Percentiles rank a stretch among this genome's conserved stretches.
phyloP scores from a whole-genome alignment of 140 eudicot genomes.

The Oenanthe javanica region DNA sequence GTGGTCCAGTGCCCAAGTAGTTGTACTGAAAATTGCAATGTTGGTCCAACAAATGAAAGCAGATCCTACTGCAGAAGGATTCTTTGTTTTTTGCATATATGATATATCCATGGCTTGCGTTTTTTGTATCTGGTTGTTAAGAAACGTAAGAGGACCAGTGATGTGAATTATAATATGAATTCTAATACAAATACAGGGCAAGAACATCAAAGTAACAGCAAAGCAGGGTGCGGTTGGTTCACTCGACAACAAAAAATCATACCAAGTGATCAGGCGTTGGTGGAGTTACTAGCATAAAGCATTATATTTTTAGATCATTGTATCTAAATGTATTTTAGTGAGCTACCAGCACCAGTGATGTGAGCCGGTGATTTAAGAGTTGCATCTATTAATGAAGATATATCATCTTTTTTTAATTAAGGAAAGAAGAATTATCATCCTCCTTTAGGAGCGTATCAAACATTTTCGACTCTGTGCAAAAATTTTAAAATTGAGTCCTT shows the following conservation, averaged over 20 bases:
- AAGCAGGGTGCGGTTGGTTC: neutral
- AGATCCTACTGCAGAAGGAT: neutral
- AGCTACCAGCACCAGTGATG: neutral
- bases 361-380: neutral
- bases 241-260: neutral
- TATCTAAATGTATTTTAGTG: neutral
- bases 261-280: neutral
- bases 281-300: neutral
- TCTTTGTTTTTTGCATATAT: neutral
- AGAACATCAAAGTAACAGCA: neutral
- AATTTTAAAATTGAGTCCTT: no score
- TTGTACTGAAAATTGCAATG: constrained; percentile 12
- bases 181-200: neutral
- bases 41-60: constrained; percentile 19
- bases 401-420: no score
- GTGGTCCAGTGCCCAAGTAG: constrained; percentile 21
- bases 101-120: neutral
- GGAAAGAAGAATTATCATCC: no score
- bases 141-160: neutral
- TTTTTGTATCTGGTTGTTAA: neutral
- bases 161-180: no score
- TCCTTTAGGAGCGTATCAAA: no score
- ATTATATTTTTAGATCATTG: neutral
- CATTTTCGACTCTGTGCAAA: no score
- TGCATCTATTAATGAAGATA: neutral